Percentiles rank a stretch among this genome's conserved stretches.
These are phyloP conservation scores for Leccinum holopus DNA, from an alignment of 1,284 basidiomycete species.

Conservation along the genomic window DNA sequence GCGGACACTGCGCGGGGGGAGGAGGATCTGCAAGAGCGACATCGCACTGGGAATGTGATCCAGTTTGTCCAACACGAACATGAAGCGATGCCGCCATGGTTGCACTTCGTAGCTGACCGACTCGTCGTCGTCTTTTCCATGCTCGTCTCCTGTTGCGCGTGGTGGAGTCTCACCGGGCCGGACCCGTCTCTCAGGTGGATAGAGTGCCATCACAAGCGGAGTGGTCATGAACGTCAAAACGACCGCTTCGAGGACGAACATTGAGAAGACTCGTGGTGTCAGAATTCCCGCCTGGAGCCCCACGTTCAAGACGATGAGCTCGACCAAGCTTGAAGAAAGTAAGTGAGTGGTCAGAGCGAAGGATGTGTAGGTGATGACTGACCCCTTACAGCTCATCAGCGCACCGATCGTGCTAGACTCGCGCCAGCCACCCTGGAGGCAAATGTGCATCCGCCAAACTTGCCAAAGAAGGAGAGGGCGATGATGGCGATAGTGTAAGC, in stretches of 20 bases:
- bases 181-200: conserved; percentile 64
- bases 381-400: conserved; percentile 97
- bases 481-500: conserved; percentile 85
- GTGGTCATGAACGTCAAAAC: conserved; percentile 89
- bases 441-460: conserved; percentile 75
- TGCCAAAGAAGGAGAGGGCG: conserved; percentile 78
- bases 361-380: conserved; percentile 16
- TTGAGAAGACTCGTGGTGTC: conserved; percentile 71
- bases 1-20: conserved; percentile 12
- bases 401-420: conserved; percentile 87
- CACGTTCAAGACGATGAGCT: conserved; percentile 95
- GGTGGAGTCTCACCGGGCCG: not conserved
- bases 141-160: conserved; percentile 5
- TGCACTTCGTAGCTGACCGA: conserved; percentile 19
- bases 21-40: conserved; percentile 64
- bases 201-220: conserved; percentile 73
- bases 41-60: conserved; percentile 83
- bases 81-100: conserved; percentile 48
- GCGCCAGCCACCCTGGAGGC: conserved; percentile 67
- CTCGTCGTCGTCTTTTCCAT: conserved; percentile 16
- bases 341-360: not conserved
- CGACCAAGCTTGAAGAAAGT: conserved; percentile 59
- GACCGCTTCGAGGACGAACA: conserved; percentile 92
- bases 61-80: conserved; percentile 85
- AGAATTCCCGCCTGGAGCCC: conserved; percentile 85